Percentiles rank a stretch among this genome's conserved stretches.
These are phyloP conservation scores for Vanderwaltozyma tropicalis DNA, from an alignment of 805 yeast species.

Conservation along the genomic window DNA sequence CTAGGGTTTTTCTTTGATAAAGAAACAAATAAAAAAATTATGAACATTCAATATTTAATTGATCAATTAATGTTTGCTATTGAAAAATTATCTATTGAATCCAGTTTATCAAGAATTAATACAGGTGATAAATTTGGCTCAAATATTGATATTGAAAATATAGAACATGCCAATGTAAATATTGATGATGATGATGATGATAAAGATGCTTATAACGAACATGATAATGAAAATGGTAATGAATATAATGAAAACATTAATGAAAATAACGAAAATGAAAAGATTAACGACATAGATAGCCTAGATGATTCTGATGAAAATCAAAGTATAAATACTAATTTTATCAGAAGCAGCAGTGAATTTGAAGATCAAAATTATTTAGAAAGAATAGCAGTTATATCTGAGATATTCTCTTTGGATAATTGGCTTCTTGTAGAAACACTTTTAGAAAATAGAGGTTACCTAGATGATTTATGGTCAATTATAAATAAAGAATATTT, in stretches of 20 bases:
- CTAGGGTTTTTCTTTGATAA: conserved; percentile 27
- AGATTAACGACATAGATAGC: conserved; percentile 1
- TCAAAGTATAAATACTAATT: not conserved
- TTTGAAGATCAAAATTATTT: conserved; percentile 1
- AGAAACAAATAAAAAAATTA: conserved; percentile 5
- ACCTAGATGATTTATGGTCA: conserved; percentile 66
- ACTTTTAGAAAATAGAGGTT: conserved; percentile 56
- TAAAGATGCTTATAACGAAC: not conserved
- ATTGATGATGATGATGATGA: not conserved
- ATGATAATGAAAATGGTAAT: not conserved
- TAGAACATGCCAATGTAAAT: conserved; percentile 1
- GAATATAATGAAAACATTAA: not conserved
- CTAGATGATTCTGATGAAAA: not conserved
- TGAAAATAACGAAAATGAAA: conserved; percentile 1
- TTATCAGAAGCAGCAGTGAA: not conserved
- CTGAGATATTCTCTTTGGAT: conserved; percentile 82
- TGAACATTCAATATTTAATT: conserved; percentile 19
- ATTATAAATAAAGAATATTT: conserved; percentile 45
- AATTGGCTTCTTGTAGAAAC: conserved; percentile 88
- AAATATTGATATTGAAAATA: not conserved
- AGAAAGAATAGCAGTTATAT: conserved; percentile 26
- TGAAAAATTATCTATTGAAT: conserved; percentile 4
- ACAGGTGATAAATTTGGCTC: not conserved
- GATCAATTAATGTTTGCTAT: conserved; percentile 15
- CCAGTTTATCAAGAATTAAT: not conserved